Conservation (phyloP, 2,329 filamentous ascomycete genomes). For the Stachybotrys elegans region DNA sequence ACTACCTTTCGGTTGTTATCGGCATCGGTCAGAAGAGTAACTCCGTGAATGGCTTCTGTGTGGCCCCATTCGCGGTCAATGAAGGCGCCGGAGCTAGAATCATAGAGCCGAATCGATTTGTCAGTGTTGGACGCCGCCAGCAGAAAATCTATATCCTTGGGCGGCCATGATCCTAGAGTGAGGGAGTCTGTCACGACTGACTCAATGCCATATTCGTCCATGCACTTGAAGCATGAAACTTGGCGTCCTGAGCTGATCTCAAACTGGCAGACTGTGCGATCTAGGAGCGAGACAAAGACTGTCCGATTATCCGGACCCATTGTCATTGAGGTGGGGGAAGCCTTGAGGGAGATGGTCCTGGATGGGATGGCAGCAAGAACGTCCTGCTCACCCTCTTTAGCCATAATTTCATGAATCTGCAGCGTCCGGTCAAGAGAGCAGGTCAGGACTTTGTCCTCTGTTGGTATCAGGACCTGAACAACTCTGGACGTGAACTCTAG, state of each 20-base stretch:
- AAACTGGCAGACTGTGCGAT: constrained; percentile 56
- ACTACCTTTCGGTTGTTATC: constrained; percentile 56
- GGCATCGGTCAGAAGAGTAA: constrained; percentile 62
- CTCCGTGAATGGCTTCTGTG: constrained; percentile 86
- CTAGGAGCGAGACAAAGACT: constrained; percentile 54
- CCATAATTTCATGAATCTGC: constrained; percentile 73
- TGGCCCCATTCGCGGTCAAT: constrained; percentile 91
- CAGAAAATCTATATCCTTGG: constrained; percentile 58
- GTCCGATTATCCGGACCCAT: constrained; percentile 57
- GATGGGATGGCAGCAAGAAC: constrained; percentile 72
- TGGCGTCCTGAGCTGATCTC: constrained; percentile 65
- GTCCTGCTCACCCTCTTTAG: constrained; percentile 58
- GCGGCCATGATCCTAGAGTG: constrained; percentile 53
- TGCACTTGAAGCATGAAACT: constrained; percentile 71
- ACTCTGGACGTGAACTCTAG: constrained; percentile 90
- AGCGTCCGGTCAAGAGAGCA: constrained; percentile 85
- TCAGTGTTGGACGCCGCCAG: constrained; percentile 91
- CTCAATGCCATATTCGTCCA: constrained; percentile 74
- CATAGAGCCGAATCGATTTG: constrained; percentile 90
- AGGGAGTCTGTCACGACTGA: constrained; percentile 80
- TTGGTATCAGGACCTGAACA: constrained; percentile 66
- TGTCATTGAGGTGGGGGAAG: constrained; percentile 80
- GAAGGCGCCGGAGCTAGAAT: constrained; percentile 69
- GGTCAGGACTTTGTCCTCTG: constrained; percentile 72
- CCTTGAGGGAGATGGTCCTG: constrained; percentile 75